These are phyloP conservation scores for Arthroderma uncinatum DNA, from an alignment of 2,329 filamentous ascomycete genomes.

Conservation along the genomic window DNA sequence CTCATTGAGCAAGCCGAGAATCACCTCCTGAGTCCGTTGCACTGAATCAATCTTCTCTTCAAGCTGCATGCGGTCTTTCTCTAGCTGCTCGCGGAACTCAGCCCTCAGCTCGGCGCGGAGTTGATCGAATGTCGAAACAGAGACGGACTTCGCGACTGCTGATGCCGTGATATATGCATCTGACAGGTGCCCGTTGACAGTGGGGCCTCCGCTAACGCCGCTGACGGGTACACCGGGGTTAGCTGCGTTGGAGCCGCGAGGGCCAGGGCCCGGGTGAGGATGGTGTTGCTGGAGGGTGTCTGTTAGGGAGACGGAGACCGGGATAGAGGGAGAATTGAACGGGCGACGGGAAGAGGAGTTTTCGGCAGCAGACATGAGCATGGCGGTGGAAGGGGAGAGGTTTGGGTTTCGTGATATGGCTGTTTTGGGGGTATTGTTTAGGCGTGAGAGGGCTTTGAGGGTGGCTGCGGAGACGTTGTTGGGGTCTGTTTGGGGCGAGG, in stretches of 20 bases:
- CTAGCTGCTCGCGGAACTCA: slow-evolving; percentile 26
- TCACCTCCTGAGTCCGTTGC: slow-evolving; percentile 33
- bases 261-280: neutral
- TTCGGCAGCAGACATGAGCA: slow-evolving; percentile 16
- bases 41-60: slow-evolving; percentile 30
- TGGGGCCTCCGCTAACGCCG: neutral
- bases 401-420: slow-evolving; percentile 14
- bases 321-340: neutral
- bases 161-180: slow-evolving; percentile 5
- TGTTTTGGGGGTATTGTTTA: slow-evolving; percentile 29
- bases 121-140: slow-evolving; percentile 17
- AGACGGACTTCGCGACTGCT: slow-evolving; percentile 5
- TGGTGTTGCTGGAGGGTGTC: neutral
- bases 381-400: slow-evolving; percentile 18
- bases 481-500: slow-evolving; percentile 15
- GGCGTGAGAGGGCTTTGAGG: slow-evolving; percentile 27
- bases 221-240: neutral
- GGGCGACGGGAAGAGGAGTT: slow-evolving; percentile 3
- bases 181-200: neutral
- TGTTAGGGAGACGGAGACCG: neutral
- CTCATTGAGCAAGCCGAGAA: slow-evolving; percentile 20
- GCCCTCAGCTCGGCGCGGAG: slow-evolving; percentile 25
- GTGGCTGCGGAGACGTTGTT: slow-evolving; percentile 24
- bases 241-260: neutral
- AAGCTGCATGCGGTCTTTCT: slow-evolving; percentile 24